Evolutionary conservation across 116 monocot species (phyloP), one percentile per base, ranked within the genome.

Genomic region (Trichopus zeylanicus): DNA sequence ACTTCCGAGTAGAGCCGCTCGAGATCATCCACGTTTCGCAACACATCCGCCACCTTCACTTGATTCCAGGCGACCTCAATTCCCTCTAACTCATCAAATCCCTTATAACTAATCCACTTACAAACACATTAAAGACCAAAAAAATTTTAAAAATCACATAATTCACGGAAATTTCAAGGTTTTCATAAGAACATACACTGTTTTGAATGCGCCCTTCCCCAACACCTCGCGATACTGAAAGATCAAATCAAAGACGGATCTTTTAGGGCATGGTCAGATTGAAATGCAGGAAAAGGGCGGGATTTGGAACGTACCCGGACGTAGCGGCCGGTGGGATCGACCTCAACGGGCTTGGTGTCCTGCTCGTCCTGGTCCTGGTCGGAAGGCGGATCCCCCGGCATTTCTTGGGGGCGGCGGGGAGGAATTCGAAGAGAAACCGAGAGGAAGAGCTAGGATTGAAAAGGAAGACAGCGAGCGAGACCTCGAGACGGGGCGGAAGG

Each of bases 1-100:
- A 91, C 73, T 53, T 91, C 91, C 3, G 91, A 86, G 49, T 79
- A 69, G 30, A 86, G 63, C 7, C 82, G 61, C 38, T 85, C 85
- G 53, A 77, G 20, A 32, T 79, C 85, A 0, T 77, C 79, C 0
- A 60, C 28, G 33, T 75, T 74, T 26, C 75, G 52, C 6, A 73
- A 46, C 32, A 91, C 52, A 61, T 86, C 77, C 7, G 56, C 55
- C 23, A 86, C 62, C 66, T 86, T 91, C 42, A 86, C 76, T 75
- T 86, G 85, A 67, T 91, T 91, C 91, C 91, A 91, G 19, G 91
- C 91, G 25, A 86, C 82, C 51, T 91, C 91, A 52, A 91, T 79
- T 19, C 91, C 90, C 74, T 86, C 82, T 54, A 73, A 64, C 52
- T 81, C 69, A 70, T 91, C 86, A 73, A 91, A 86, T 27, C 73